Evolutionary conservation across 163 green algal genomes (phyloP), one percentile per base, ranked within the genome.

Genomic region (Scenedesmus sp.): DNA sequence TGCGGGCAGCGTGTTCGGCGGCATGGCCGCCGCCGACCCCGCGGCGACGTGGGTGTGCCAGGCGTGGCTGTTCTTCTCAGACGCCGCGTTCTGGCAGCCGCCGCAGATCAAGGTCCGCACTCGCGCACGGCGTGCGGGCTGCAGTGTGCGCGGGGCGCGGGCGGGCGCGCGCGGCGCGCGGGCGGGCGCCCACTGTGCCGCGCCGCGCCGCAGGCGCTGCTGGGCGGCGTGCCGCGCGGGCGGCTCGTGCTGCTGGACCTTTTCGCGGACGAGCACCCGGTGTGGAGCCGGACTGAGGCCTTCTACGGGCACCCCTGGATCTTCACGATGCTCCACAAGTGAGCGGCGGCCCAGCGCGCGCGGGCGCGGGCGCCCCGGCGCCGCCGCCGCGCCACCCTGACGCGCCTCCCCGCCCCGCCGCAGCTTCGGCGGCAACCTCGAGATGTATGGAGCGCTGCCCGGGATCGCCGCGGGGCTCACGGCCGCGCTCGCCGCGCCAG

Each of bases 271-370:
- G 71, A 86, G 65, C 67, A 83, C 58, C 85, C 85, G 9, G 51
- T 85, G 28, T 90, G 85, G 85, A 65, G 66, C 28, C 53, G 70
- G 60, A 88, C 80, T 11, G 60, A 67, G 0, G 45, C 28, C n/a
- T 84, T 88, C 47, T 77, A 81, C n/a, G 80, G 80, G 22, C 57
- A 76, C 28, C 75, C 79, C 29, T 88, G 83, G 58, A 87, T 90
- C 45, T 90, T 77, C 79, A 87, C 82, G 63, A 88, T 87, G 82
- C 83, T 90, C 26, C 85, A 90, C 83, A 90, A 88, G n/a, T n/a
- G n/a, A n/a, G n/a, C n/a, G n/a, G n/a, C n/a, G n/a, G n/a, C n/a
- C n/a, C n/a, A n/a, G n/a, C n/a, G n/a, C n/a, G n/a, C n/a, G n/a
- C n/a, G n/a, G n/a, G n/a, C n/a, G n/a, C n/a, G n/a, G n/a, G n/a